phyloP scores from a whole-genome alignment of 768 basidiomycete genomes.

The Ramaria rubella region DNA sequence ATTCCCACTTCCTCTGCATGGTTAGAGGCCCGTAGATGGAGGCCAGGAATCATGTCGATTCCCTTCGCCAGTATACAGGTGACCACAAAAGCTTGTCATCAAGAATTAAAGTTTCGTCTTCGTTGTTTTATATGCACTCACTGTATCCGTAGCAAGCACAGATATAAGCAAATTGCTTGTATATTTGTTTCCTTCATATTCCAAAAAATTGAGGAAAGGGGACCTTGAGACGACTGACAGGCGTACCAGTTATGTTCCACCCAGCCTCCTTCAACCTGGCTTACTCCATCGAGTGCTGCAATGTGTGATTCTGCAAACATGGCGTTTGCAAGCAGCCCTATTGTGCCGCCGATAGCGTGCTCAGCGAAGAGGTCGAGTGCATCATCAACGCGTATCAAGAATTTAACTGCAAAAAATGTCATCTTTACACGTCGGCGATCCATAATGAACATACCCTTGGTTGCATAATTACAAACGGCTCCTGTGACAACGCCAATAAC shows the following conservation, averaged over 20 bases:
- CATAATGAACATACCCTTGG: slow-evolving; percentile 49
- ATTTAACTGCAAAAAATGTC: slow-evolving; percentile 46
- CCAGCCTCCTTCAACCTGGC: slow-evolving; percentile 54
- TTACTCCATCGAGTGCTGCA: slow-evolving; percentile 61
- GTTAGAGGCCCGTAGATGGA: slow-evolving; percentile 45
- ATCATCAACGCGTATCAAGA: slow-evolving; percentile 69
- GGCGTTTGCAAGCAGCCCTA: slow-evolving; percentile 66
- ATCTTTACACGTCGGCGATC: slow-evolving; percentile 10
- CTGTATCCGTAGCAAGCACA: slow-evolving; percentile 49
- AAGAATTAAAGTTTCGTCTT: slow-evolving; percentile 2
- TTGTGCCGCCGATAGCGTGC: slow-evolving; percentile 79
- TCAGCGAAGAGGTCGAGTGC: slow-evolving; percentile 89
- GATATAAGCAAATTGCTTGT: slow-evolving; percentile 66
- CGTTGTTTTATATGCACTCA: slow-evolving; percentile 13
- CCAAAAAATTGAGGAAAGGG: neutral
- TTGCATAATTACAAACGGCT: slow-evolving; percentile 73
- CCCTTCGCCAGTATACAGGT: slow-evolving; percentile 55
- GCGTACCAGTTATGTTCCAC: slow-evolving; percentile 56
- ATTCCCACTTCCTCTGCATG: slow-evolving; percentile 58
- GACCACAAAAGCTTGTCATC: slow-evolving; percentile 39
- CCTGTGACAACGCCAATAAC: slow-evolving; percentile 71
- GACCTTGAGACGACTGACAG: neutral
- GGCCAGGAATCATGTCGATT: slow-evolving; percentile 51
- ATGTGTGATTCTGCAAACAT: slow-evolving; percentile 66
- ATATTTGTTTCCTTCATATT: slow-evolving; percentile 49